phyloP scores from a whole-genome alignment of 73 alveolate genomes.

The Paramecium tetraurelia region DNA sequence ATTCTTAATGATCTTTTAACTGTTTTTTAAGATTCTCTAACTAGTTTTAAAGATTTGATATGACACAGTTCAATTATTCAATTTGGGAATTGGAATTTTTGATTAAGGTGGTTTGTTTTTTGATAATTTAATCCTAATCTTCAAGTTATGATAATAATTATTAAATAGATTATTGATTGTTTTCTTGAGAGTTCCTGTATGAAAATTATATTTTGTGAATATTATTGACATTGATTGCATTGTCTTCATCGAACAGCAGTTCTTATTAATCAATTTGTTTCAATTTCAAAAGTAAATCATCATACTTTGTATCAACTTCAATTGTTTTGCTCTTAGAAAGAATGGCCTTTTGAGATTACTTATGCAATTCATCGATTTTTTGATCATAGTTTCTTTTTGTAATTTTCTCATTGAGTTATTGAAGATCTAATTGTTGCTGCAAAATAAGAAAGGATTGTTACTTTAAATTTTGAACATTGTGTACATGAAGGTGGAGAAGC shows the following conservation, averaged over 20 bases:
- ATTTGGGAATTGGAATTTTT: neutral
- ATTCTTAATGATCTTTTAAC: neutral
- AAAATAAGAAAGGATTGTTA: neutral
- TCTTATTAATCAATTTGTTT: neutral
- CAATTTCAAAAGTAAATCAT: neutral
- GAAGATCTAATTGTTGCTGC: neutral
- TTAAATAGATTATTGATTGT: neutral
- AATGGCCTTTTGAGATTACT: neutral
- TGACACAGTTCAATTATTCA: neutral
- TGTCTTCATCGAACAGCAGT: neutral
- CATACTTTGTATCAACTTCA: neutral
- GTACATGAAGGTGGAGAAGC: neutral
- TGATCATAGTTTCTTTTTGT: neutral
- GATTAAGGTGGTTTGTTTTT: neutral
- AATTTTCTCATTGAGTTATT: neutral
- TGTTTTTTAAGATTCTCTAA: neutral
- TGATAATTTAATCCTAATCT: neutral
- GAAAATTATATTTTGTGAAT: neutral
- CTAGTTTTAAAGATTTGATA: neutral
- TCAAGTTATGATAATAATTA: neutral
- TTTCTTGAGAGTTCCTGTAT: neutral
- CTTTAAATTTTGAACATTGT: neutral
- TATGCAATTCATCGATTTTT: neutral
- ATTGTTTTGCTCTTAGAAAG: neutral
- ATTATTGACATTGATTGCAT: neutral